Percentiles rank a stretch among this genome's conserved stretches.
Evolutionary conservation across 306 rosid species (phyloP).

Genomic region (Gastrolobium villosum): DNA sequence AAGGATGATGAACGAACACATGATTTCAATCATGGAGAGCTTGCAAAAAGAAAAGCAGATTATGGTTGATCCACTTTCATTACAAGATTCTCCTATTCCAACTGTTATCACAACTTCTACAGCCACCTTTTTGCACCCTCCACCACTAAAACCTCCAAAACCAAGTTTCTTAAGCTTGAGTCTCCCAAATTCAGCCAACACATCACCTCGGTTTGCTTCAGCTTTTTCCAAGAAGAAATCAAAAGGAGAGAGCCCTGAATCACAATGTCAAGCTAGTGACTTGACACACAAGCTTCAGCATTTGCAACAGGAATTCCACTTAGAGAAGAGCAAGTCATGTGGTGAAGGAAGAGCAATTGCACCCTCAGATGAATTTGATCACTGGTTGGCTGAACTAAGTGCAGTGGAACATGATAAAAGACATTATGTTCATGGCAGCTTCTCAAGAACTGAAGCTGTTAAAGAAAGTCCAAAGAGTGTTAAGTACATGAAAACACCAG

Average conservation of each 20-base stretch:
- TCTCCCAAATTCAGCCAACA: constrained; percentile 75
- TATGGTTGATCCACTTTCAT: constrained; percentile 78
- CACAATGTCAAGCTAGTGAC: constrained; percentile 47
- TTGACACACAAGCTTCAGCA: constrained; percentile 40
- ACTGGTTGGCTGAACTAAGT: constrained; percentile 60
- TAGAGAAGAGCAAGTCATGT: constrained; percentile 76
- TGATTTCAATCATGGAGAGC: constrained; percentile 44
- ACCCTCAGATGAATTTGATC: constrained; percentile 67
- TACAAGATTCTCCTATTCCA: constrained; percentile 51
- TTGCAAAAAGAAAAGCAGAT: constrained; percentile 78
- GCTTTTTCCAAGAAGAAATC: constrained; percentile 53
- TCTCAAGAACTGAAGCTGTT: constrained; percentile 53
- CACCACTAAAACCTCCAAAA: constrained; percentile 68
- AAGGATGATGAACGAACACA: constrained; percentile 14
- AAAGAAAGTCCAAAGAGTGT: constrained; percentile 47
- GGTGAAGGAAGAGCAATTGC: constrained; percentile 55
- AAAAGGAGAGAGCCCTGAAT: constrained; percentile 48
- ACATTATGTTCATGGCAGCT: constrained; percentile 26
- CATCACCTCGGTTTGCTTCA: constrained; percentile 63
- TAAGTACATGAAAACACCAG: constrained; percentile 42
- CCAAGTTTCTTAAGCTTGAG: constrained; percentile 74
- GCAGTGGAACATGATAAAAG: constrained; percentile 46
- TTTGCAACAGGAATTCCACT: constrained; percentile 49
- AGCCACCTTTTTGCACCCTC: constrained; percentile 51
- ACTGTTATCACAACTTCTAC: constrained; percentile 51